Evolutionary conservation across 2,329 filamentous ascomycete genomes (phyloP), one percentile per base, ranked within the genome.

Genomic region (Aureobasidium sp.): DNA sequence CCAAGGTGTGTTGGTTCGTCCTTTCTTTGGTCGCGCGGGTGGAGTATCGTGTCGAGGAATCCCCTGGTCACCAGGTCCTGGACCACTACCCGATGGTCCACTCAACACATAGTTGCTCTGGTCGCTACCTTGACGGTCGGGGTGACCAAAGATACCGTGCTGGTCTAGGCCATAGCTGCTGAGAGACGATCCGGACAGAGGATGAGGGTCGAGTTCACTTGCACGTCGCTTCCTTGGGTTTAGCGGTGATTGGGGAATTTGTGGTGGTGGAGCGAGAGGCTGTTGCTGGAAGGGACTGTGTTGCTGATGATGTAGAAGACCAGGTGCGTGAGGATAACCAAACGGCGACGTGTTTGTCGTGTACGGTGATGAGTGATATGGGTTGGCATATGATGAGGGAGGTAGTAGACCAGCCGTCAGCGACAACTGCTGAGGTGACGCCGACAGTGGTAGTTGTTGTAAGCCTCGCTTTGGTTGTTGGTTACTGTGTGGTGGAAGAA

Each of bases 1-100:
- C 94, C 94, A 99, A 0, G 94, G 94, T 3, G 94, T 99, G 73
- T 99, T 99, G n/a, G 94, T 97, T 64, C 94, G 83, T 69, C 91
- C 94, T 79, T 97, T 97, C 79, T 97, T 99, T 52, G 84, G 55
- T 66, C 57, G 57, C 16, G 45, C 36, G 16, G 57, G 57, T 3
- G 57, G 57, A 4, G 45, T 41, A 9, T 59, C 57, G 29, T 59
- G 57, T 42, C 57, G 57, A 32, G 57, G 57, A 7, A 59, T 59
- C 8, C 57, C 45, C 15, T 47, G 30, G 27, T 59, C 57, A 42
- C 57, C 57, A 4, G 36, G 44, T 11, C 44, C 45, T 6, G 25
- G 4, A 7, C 57, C 57, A 25, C 45, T 25, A 16, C 25, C 10
- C 3, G 44, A 49, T 3, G 44, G 57, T 25, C 57, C 45, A 45